These are phyloP conservation scores for Rhizopogon rudus DNA, from an alignment of 768 basidiomycete genomes.

Conservation along the genomic window DNA sequence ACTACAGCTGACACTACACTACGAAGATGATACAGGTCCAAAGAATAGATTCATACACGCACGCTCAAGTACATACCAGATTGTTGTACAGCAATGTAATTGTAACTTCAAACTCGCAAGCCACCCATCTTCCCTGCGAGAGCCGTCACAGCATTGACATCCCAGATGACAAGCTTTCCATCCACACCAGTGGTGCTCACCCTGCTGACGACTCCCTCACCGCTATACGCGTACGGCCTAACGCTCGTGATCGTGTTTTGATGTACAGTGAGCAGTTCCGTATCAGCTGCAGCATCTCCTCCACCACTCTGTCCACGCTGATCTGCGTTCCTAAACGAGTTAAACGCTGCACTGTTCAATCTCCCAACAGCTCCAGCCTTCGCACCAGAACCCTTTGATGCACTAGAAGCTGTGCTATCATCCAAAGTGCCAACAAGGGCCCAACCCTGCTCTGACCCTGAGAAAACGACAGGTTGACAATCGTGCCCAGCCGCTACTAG, in stretches of 20 bases:
- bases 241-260: conserved; percentile 98
- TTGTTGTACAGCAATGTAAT: conserved; percentile 6
- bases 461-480: conserved; percentile 90
- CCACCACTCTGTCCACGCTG: conserved; percentile 47
- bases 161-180: conserved; percentile 91
- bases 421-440: conserved; percentile 76
- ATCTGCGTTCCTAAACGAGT: conserved; percentile 91
- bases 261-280: conserved; percentile 85
- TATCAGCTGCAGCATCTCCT: conserved; percentile 41
- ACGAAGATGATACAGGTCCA: neutral
- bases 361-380: conserved; percentile 53
- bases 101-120: conserved; percentile 34
- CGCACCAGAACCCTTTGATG: conserved; percentile 38
- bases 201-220: conserved; percentile 53
- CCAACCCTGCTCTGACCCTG: conserved; percentile 77
- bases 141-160: conserved; percentile 52
- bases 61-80: neutral
- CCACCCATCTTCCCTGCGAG: conserved; percentile 48
- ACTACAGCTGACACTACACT: conserved; percentile 6
- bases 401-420: conserved; percentile 46
- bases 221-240: conserved; percentile 58
- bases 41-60: neutral
- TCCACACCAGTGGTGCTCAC: conserved; percentile 94
- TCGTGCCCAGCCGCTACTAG: conserved; percentile 95
- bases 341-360: conserved; percentile 91